Evolutionary conservation across 768 basidiomycete species (phyloP).

Genomic region (Pisolithus marmoratus): DNA sequence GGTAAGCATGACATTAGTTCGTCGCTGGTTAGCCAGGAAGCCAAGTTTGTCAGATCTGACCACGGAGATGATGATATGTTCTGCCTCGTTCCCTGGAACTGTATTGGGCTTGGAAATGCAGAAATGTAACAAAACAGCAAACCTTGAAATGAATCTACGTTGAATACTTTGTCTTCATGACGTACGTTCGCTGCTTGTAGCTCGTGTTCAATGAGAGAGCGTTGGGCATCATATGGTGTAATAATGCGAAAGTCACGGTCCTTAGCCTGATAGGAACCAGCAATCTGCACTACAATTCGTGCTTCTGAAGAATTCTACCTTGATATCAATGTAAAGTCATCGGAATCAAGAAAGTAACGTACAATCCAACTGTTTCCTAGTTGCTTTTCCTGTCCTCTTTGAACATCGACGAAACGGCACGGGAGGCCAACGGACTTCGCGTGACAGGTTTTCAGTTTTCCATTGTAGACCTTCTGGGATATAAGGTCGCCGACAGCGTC

Average conservation of each 20-base stretch:
- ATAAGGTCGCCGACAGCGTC: slow-evolving; percentile 67
- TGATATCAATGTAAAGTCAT: too few relatives aligned
- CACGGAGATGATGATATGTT: slow-evolving; percentile 65
- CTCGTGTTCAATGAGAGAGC: slow-evolving; percentile 46
- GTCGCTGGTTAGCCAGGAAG: slow-evolving; percentile 55
- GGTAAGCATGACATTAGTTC: slow-evolving; percentile 84
- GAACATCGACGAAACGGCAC: slow-evolving; percentile 36
- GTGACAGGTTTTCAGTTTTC: slow-evolving; percentile 54
- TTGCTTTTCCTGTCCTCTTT: slow-evolving; percentile 24
- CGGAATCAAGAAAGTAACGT: neutral
- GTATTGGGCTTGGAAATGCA: too few relatives aligned
- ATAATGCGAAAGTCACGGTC: slow-evolving; percentile 49
- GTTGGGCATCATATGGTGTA: slow-evolving; percentile 76
- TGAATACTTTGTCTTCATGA: slow-evolving; percentile 62
- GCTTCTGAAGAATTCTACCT: too few relatives aligned
- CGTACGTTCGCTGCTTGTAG: slow-evolving; percentile 43
- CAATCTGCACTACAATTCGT: too few relatives aligned
- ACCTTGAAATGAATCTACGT: slow-evolving; percentile 60
- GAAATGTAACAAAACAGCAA: slow-evolving; percentile 7
- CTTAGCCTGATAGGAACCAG: too few relatives aligned
- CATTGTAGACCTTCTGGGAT: slow-evolving; percentile 57
- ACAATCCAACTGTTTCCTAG: neutral
- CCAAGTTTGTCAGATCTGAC: slow-evolving; percentile 56
- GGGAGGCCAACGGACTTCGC: slow-evolving; percentile 28
- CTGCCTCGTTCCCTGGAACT: slow-evolving; percentile 68